Percentiles rank a stretch among this genome's conserved stretches.
Conservation (phyloP, 495 filamentous ascomycete species). For the Thermochaetoides thermophila region DNA sequence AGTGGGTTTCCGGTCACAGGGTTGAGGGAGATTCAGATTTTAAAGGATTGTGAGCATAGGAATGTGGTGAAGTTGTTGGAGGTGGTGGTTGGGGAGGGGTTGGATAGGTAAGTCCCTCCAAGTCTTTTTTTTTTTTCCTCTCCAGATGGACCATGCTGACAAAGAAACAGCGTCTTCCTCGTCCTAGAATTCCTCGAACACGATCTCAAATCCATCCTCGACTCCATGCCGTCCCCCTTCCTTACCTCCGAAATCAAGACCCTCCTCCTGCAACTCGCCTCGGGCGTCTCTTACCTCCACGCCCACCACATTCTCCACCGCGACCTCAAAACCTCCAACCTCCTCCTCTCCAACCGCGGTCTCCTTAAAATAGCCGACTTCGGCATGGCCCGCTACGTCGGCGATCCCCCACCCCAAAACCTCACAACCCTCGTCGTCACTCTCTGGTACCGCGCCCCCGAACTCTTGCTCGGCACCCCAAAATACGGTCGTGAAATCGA, state of each 20-base stretch:
- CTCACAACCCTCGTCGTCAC: slow-evolving; percentile 92
- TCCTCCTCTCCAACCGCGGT: slow-evolving; percentile 89
- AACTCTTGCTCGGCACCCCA: slow-evolving; percentile 70
- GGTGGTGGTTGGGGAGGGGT: slow-evolving; percentile 66
- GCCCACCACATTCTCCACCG: slow-evolving; percentile 87
- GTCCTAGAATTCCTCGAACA: slow-evolving; percentile 98
- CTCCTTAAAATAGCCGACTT: slow-evolving; percentile 95
- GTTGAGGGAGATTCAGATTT: slow-evolving; percentile 62
- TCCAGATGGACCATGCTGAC: background rate
- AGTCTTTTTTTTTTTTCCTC: too few relatives aligned
- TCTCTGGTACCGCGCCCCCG: slow-evolving; percentile 90
- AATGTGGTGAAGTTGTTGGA: slow-evolving; percentile 73
- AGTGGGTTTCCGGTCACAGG: slow-evolving; percentile 90
- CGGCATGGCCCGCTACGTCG: slow-evolving; percentile 86
- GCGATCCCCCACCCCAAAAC: slow-evolving; percentile 58
- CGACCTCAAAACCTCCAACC: slow-evolving; percentile 92
- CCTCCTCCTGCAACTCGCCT: slow-evolving; percentile 65
- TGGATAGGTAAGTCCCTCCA: slow-evolving; percentile 59
- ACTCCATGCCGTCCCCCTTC: slow-evolving; percentile 90
- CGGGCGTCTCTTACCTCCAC: slow-evolving; percentile 78
- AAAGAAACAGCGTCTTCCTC: slow-evolving; percentile 58
- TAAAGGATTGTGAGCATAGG: slow-evolving; percentile 42
- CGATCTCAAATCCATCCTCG: slow-evolving; percentile 86
- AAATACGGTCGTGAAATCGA: slow-evolving; percentile 69
- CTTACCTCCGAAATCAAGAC: slow-evolving; percentile 87